A percentile compares a stretch with the other conserved stretches of the same genome.
phyloP scores from a whole-genome alignment of 176 grass and related monocot species.

The Oryza nivara region DNA sequence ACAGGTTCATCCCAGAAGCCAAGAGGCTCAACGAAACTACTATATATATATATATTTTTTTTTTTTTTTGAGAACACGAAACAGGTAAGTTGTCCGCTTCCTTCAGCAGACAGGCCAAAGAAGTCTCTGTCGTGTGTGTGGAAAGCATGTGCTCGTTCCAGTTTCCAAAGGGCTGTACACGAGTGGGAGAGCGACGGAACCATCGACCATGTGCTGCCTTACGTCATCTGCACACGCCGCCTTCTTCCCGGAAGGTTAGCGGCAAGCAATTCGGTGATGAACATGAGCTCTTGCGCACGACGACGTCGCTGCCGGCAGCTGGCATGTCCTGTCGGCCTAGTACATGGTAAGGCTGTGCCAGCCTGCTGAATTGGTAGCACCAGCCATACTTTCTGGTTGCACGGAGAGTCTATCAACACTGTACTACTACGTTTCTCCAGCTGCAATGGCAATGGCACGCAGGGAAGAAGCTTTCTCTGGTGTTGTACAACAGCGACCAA shows the following conservation, averaged over 20 bases:
- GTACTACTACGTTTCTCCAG: too few relatives aligned
- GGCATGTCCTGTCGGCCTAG: not conserved
- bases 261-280: not conserved
- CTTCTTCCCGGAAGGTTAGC: not conserved
- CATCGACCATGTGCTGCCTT: conserved; percentile 14
- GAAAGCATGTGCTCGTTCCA: not conserved
- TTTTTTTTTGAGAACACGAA: not conserved
- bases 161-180: not conserved
- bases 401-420: too few relatives aligned
- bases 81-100: not conserved
- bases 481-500: too few relatives aligned
- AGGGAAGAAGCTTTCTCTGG: too few relatives aligned
- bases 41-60: too few relatives aligned
- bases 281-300: not conserved
- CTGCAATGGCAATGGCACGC: too few relatives aligned
- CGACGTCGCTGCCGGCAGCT: not conserved
- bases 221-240: not conserved
- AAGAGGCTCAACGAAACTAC: not conserved
- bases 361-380: not conserved
- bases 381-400: not conserved
- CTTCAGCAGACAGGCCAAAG: not conserved
- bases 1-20: not conserved
- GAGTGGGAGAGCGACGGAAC: not conserved
- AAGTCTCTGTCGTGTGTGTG: not conserved
- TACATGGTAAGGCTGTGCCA: not conserved